Evolutionary conservation across 2,329 filamentous ascomycete genomes (phyloP).

Genomic region (Aspergillus proliferans): DNA sequence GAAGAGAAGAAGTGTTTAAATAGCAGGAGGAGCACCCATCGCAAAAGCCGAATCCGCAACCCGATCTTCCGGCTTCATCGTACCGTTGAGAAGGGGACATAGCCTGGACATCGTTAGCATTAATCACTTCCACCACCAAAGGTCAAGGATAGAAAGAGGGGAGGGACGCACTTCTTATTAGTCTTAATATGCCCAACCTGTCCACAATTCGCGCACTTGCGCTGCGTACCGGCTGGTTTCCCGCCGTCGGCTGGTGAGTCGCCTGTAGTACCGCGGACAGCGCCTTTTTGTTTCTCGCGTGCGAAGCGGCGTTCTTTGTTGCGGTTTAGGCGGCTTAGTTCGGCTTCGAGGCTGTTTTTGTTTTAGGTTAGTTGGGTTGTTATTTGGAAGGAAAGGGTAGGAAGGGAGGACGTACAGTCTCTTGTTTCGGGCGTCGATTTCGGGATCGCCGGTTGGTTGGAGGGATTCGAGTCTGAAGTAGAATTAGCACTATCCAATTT

Average conservation of each 20-base stretch:
- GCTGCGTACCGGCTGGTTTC: conserved; percentile 60
- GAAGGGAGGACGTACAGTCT: conserved; percentile 44
- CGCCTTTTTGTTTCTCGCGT: conserved; percentile 80
- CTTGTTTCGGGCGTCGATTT: conserved; percentile 58
- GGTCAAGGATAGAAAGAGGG: neutral
- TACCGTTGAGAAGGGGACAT: conserved; percentile 79
- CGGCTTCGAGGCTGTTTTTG: conserved; percentile 56
- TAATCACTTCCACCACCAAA: conserved; percentile 20
- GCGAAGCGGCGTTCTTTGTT: conserved; percentile 87
- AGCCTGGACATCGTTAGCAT: conserved; percentile 45
- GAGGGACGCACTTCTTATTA: conserved; percentile 74
- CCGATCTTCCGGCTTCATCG: conserved; percentile 55
- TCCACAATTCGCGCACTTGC: conserved; percentile 97
- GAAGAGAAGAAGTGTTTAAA: conserved; percentile 7
- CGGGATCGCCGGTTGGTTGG: conserved; percentile 60
- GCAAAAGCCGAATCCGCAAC: conserved; percentile 43
- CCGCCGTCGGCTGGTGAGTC: conserved; percentile 47
- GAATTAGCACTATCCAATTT: conserved; percentile 3
- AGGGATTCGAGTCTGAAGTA: conserved; percentile 50
- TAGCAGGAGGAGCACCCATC: conserved; percentile 37
- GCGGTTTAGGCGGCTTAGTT: conserved; percentile 76
- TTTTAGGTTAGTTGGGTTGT: conserved; percentile 16
- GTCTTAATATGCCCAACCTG: conserved; percentile 97
- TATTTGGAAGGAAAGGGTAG: neutral
- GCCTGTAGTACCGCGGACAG: conserved; percentile 41